phyloP scores from a whole-genome alignment of 768 basidiomycete species.

The Dioszegia crocea region DNA sequence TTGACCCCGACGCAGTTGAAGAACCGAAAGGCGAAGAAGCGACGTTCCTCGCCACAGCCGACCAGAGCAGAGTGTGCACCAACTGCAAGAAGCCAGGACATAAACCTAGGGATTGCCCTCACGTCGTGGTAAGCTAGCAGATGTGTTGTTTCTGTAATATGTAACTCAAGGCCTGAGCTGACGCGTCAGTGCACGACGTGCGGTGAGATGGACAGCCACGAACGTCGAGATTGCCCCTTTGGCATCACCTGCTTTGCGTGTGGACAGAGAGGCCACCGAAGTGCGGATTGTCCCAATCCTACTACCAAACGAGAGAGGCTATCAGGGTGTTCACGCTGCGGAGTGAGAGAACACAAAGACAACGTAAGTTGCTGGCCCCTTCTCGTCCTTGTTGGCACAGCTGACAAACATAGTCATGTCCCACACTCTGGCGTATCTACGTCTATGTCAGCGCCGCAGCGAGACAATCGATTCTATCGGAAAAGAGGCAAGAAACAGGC shows the following conservation, averaged over 20 bases:
- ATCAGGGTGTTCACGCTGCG: conserved; percentile 37
- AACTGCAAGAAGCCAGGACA: conserved; percentile 41
- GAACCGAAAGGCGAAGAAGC: conserved; percentile 18
- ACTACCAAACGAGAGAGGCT: conserved; percentile 17
- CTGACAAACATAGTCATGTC: conserved; percentile 28
- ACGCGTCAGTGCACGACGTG: conserved; percentile 26
- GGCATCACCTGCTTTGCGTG: conserved; percentile 41
- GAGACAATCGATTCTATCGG: conserved; percentile 9
- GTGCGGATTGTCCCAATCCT: conserved; percentile 32
- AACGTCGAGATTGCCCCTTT: conserved; percentile 36
- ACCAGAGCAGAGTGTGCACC: conserved; percentile 31
- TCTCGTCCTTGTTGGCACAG: no score
- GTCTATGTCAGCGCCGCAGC: conserved; percentile 17
- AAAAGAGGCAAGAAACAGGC: conserved; percentile 14
- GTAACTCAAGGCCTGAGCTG: conserved; percentile 12
- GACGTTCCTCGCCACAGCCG: conserved; percentile 38
- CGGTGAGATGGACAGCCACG: conserved; percentile 39
- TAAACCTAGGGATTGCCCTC: conserved; percentile 28
- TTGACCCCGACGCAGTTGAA: conserved; percentile 21
- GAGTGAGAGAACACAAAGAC: conserved; percentile 33
- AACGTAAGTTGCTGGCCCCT: conserved; percentile 18
- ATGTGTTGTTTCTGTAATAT: not conserved
- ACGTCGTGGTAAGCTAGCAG: conserved; percentile 25
- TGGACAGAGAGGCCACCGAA: conserved; percentile 32
- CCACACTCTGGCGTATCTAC: conserved; percentile 39